Base-by-base conservation (phyloP, 371 early-diverging fungal genomes). In the Catenaria anguillulae region DNA sequence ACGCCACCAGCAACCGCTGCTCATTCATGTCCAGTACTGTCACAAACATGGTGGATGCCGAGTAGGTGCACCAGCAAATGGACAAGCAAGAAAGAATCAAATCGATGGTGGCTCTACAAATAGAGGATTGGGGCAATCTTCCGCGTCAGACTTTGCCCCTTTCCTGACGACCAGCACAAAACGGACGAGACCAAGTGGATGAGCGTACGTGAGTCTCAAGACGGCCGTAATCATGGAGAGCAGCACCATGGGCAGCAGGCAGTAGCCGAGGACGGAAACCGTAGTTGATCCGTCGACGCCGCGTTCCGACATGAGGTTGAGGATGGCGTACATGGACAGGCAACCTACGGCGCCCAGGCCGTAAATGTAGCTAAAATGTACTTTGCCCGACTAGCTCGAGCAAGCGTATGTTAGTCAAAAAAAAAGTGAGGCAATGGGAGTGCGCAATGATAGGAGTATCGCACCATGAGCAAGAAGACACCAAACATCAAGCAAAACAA, bases 341-440 rank as follows among this genome's bases (percentile, higher is more conserved):
- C 91, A 90, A 33, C 98, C 98, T 52, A 95, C 72, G 26, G 90
- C 77, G 4, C 90, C 95, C 1, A 94, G 85, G 33, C 95, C 98
- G 65, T 97, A 97, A 60, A 97, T 92, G 65, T 93, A 97, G 21
- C 94, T 93, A 75, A 97, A 97, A 70, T 95, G 92, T 33, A 85
- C 80, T 69, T 94, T 94, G 63, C 93, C 90, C 24, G 91, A 82
- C 79, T 91, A 55, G 67, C 12, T 21, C 48, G 45, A 10, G 43
- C 6, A 61, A n/a, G n/a, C n/a, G 34, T 37, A 63, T 48, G 63
- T 59, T 34, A 23, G 40, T 36, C 40, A 15, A 48, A 2, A 1
- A 37, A 58, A 43, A 24, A 10, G 34, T 13, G 29, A 43, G 0
- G 40, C 26, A 26, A 60, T 10, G 60, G n/a, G n/a, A n/a, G n/a